Conservation (phyloP, 2,329 filamentous ascomycete genomes). For the Mariannaea sp. region DNA sequence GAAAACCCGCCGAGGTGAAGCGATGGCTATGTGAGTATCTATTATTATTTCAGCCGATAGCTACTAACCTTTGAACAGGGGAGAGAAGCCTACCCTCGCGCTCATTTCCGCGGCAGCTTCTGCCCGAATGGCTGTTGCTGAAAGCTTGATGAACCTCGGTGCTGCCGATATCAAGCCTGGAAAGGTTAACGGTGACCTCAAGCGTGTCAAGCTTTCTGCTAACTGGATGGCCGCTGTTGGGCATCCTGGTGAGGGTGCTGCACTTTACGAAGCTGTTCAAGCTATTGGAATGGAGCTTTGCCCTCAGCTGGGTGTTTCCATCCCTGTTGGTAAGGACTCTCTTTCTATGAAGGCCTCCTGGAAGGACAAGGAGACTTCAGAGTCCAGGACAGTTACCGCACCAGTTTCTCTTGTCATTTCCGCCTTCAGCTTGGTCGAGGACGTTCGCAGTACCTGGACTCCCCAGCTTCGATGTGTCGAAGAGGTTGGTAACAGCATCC, state of each 20-base stretch:
- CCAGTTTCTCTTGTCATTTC: constrained; percentile 91
- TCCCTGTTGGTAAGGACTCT: constrained; percentile 97
- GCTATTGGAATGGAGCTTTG: constrained; percentile 93
- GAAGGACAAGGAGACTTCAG: constrained; percentile 70
- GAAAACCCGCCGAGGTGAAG: constrained; percentile 80
- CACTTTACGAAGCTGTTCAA: constrained; percentile 89
- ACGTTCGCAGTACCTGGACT: constrained; percentile 90
- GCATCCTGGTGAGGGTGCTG: constrained; percentile 89
- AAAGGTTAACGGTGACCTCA: constrained; percentile 62
- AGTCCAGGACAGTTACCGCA: constrained; percentile 84
- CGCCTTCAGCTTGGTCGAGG: constrained; percentile 82
- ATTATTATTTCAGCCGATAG: neutral
- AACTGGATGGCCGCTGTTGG: constrained; percentile 99
- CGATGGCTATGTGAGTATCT: constrained; percentile 77
- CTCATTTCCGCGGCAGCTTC: constrained; percentile 89
- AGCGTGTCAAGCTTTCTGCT: constrained; percentile 84
- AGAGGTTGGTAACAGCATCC: constrained; percentile 84
- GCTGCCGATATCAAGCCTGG: constrained; percentile 66
- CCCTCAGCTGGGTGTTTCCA: constrained; percentile 85
- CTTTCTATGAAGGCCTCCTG: constrained; percentile 99
- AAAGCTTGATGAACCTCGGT: constrained; percentile 90
- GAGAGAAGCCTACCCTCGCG: constrained; percentile 86
- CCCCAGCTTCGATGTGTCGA: constrained; percentile 82
- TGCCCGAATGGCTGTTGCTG: constrained; percentile 93
- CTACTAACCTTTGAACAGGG: constrained; percentile 42